A percentile compares a stretch with the other conserved stretches of the same genome.
phyloP scores from a whole-genome alignment of 108 stramenopile species.

The Nitzschia sp. region DNA sequence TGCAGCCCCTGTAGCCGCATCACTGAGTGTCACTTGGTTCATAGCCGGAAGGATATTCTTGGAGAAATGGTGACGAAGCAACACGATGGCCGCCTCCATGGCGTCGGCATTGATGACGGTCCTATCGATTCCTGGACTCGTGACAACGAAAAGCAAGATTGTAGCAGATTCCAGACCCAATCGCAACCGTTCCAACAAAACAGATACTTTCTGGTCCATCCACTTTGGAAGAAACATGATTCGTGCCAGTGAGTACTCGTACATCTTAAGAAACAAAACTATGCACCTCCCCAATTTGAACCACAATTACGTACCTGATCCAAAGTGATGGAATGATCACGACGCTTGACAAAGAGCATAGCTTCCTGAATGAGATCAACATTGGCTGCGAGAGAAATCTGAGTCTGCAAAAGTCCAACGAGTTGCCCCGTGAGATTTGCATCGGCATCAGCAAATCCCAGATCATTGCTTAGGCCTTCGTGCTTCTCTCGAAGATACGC shows the following conservation, averaged over 20 bases:
- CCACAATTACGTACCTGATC: slow-evolving; percentile 14
- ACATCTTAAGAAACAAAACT: no score
- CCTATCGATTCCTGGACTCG: slow-evolving; percentile 72
- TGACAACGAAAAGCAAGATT: slow-evolving; percentile 75
- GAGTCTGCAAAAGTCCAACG: slow-evolving; percentile 35
- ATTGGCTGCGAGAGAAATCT: slow-evolving; percentile 25
- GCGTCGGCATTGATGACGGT: slow-evolving; percentile 81
- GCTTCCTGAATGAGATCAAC: slow-evolving; percentile 39
- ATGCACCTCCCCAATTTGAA: no score
- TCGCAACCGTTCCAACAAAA: slow-evolving; percentile 18
- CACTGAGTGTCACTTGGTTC: slow-evolving; percentile 65
- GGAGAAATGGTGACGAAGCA: slow-evolving; percentile 70
- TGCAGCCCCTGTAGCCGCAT: slow-evolving; percentile 19
- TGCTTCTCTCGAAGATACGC: background rate
- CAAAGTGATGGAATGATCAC: slow-evolving; percentile 5
- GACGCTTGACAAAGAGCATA: slow-evolving; percentile 9
- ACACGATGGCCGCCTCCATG: slow-evolving; percentile 71
- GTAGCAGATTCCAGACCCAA: slow-evolving; percentile 72
- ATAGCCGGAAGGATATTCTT: slow-evolving; percentile 75
- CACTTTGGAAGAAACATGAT: slow-evolving; percentile 14
- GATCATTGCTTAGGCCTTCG: background rate
- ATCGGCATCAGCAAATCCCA: slow-evolving; percentile 39
- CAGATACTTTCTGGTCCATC: slow-evolving; percentile 11
- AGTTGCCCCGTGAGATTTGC: slow-evolving; percentile 28
- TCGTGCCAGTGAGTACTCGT: no score